A percentile compares a stretch with the other conserved stretches of the same genome.
These are phyloP conservation scores for Haplographium delicatum DNA, from an alignment of 495 filamentous ascomycete genomes.

Conservation along the genomic window DNA sequence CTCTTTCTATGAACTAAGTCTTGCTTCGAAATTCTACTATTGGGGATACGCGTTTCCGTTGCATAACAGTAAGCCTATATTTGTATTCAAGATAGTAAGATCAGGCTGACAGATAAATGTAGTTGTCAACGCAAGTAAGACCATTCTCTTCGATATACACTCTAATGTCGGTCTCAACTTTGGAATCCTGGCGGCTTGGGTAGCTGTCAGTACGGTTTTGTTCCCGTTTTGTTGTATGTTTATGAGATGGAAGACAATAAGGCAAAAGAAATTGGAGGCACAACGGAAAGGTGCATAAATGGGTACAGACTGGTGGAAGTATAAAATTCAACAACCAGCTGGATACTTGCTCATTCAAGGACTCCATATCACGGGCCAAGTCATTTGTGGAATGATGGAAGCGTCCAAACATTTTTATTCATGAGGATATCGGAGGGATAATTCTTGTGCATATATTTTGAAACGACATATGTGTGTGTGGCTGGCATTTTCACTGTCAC, in stretches of 20 bases:
- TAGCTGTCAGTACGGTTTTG: constrained; percentile 45
- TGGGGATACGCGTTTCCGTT: constrained; percentile 75
- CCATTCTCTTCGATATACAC: constrained; percentile 58
- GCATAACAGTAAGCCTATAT: constrained; percentile 35
- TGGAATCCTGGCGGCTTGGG: constrained; percentile 58
- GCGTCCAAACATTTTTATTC: too few relatives aligned
- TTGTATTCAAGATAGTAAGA: background rate
- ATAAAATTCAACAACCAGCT: too few relatives aligned
- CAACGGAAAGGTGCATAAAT: too few relatives aligned
- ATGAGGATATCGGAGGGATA: too few relatives aligned
- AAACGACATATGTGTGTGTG: too few relatives aligned
- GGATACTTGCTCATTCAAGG: too few relatives aligned
- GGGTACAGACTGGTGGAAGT: too few relatives aligned
- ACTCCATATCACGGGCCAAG: too few relatives aligned
- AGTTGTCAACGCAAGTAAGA: constrained; percentile 58
- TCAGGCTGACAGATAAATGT: constrained; percentile 18
- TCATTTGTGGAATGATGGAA: too few relatives aligned
- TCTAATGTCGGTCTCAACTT: constrained; percentile 61
- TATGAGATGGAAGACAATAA: constrained; percentile 55
- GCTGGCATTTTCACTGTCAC: too few relatives aligned
- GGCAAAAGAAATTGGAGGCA: constrained; percentile 33
- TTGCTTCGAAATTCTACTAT: constrained; percentile 55
- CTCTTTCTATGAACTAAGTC: constrained; percentile 55
- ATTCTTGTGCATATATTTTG: too few relatives aligned
- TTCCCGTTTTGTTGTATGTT: constrained; percentile 55